Conservation (phyloP, 257 asterid species). For the Ligustrum vulgare region DNA sequence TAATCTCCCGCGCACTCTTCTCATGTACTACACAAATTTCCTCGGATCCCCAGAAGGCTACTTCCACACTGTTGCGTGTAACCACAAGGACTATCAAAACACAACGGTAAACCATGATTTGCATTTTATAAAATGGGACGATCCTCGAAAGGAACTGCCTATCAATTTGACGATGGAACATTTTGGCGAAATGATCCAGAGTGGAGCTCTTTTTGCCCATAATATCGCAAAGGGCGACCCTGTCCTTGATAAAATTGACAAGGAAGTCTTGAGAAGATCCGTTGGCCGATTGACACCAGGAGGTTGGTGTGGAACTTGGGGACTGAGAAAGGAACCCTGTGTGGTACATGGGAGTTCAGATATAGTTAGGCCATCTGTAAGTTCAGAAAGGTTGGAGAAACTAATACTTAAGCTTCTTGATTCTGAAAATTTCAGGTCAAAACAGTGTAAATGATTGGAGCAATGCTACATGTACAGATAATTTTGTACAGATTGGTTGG, state of each 20-base stretch:
- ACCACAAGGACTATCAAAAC: slow-evolving; percentile 79
- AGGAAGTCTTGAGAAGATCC: slow-evolving; percentile 48
- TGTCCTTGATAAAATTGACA: slow-evolving; percentile 61
- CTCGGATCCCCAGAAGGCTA: slow-evolving; percentile 84
- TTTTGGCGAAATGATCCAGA: slow-evolving; percentile 69
- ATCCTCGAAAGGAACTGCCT: slow-evolving; percentile 62
- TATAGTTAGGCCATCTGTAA: slow-evolving; percentile 58
- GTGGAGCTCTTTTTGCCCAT: slow-evolving; percentile 84
- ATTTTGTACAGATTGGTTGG: too few species aligned
- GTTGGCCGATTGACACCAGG: slow-evolving; percentile 54
- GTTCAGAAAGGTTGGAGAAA: slow-evolving; percentile 73
- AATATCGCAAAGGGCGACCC: slow-evolving; percentile 52
- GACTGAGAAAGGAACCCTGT: slow-evolving; percentile 57
- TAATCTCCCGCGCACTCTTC: slow-evolving; percentile 92
- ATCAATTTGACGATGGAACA: slow-evolving; percentile 12
- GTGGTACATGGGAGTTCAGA: slow-evolving; percentile 48
- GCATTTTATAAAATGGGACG: slow-evolving; percentile 80
- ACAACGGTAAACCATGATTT: slow-evolving; percentile 85
- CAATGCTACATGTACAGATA: too few species aligned
- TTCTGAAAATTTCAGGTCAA: slow-evolving; percentile 69
- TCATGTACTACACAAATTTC: slow-evolving; percentile 90
- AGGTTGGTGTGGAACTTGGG: slow-evolving; percentile 72
- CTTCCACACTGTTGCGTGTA: slow-evolving; percentile 85
- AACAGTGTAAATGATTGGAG: slow-evolving; percentile 70
- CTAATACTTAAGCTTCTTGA: slow-evolving; percentile 70